These are phyloP conservation scores for Acidiella bohemica DNA, from an alignment of 495 filamentous ascomycete genomes.

Conservation along the genomic window DNA sequence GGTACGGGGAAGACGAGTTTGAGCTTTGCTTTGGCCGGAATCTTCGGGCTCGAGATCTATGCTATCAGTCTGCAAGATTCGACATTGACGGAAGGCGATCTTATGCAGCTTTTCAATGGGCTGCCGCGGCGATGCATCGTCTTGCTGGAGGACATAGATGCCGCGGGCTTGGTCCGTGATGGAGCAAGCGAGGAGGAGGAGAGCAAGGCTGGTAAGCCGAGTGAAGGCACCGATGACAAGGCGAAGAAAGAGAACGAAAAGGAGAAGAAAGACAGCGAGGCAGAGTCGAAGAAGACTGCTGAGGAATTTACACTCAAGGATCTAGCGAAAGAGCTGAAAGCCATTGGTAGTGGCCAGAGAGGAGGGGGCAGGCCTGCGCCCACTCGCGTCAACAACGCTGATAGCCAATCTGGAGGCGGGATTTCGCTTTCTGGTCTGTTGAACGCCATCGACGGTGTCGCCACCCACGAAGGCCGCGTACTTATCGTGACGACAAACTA, in stretches of 20 bases:
- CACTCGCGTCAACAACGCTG: neutral
- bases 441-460: slow-evolving; percentile 76
- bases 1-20: slow-evolving; percentile 32
- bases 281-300: slow-evolving; percentile 3
- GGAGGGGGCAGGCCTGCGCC: neutral
- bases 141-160: slow-evolving; percentile 62
- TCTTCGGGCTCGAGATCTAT: slow-evolving; percentile 58
- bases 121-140: slow-evolving; percentile 57
- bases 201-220: neutral
- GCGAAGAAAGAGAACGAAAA: slow-evolving; percentile 1
- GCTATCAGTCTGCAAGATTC: slow-evolving; percentile 52
- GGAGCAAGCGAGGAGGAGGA: slow-evolving; percentile 12
- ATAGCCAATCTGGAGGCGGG: slow-evolving; percentile 13
- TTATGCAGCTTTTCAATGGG: slow-evolving; percentile 54
- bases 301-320: slow-evolving; percentile 17
- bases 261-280: slow-evolving; percentile 4
- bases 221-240: slow-evolving; percentile 1
- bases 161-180: slow-evolving; percentile 52
- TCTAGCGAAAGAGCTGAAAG: slow-evolving; percentile 15
- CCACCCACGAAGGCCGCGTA: slow-evolving; percentile 65
- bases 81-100: slow-evolving; percentile 53
- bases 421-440: slow-evolving; percentile 65
- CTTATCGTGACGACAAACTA: slow-evolving; percentile 80
- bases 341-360: slow-evolving; percentile 7
- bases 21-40: slow-evolving; percentile 52